Percentiles rank a stretch among this genome's conserved stretches.
These are phyloP conservation scores for Boletus fagicola DNA, from an alignment of 768 basidiomycete genomes.

Conservation along the genomic window DNA sequence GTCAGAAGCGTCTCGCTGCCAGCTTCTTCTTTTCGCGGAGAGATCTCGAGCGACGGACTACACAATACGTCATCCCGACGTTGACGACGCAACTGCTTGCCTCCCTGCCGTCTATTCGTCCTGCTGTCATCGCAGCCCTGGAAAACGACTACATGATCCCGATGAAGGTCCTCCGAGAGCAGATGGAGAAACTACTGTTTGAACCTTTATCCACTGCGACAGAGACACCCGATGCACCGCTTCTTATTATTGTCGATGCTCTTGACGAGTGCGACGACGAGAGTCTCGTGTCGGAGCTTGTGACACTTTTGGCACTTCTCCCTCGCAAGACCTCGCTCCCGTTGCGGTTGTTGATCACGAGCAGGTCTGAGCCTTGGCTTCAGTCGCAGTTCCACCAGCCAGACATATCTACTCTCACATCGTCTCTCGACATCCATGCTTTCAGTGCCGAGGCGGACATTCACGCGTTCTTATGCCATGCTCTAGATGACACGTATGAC, in stretches of 20 bases:
- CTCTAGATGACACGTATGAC: slow-evolving; percentile 19
- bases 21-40: slow-evolving; percentile 23
- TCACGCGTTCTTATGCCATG: slow-evolving; percentile 19
- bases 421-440: too few relatives aligned
- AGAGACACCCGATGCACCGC: slow-evolving; percentile 5
- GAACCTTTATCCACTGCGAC: slow-evolving; percentile 6
- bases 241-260: slow-evolving; percentile 25
- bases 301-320: slow-evolving; percentile 22
- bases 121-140: slow-evolving; percentile 22
- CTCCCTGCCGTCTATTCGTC: slow-evolving; percentile 21
- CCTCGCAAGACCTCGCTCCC: slow-evolving; percentile 14
- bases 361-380: slow-evolving; percentile 23
- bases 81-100: slow-evolving; percentile 32
- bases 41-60: slow-evolving; percentile 23
- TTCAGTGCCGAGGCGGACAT: slow-evolving; percentile 5
- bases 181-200: slow-evolving; percentile 19
- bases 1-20: slow-evolving; percentile 15
- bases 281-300: slow-evolving; percentile 26
- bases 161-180: slow-evolving; percentile 29
- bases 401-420: not conserved
- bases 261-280: slow-evolving; percentile 30
- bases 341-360: slow-evolving; percentile 28
- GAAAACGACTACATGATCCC: slow-evolving; percentile 28
- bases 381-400: slow-evolving; percentile 19
- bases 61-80: slow-evolving; percentile 29